Conservation (phyloP, 495 filamentous ascomycete genomes). For the Neurospora sublineolata region DNA sequence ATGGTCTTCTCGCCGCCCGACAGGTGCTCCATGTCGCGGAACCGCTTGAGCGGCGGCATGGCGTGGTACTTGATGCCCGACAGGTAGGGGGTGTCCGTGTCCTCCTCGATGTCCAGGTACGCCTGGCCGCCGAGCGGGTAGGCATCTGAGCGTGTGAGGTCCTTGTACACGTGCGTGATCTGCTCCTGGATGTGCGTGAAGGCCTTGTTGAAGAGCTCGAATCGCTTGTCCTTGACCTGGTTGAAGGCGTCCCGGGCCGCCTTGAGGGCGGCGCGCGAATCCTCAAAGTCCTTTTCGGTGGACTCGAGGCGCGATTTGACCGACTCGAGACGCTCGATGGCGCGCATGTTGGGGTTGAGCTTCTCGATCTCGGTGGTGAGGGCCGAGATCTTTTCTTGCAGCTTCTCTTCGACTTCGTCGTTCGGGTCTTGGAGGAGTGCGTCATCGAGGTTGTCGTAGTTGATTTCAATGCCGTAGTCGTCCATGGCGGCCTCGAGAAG, state of each 20-base stretch:
- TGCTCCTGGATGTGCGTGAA: conserved; percentile 92
- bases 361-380: conserved; percentile 75
- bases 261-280: conserved; percentile 59
- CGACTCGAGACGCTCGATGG: conserved; percentile 79
- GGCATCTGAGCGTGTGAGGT: conserved; percentile 73
- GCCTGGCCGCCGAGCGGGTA: conserved; percentile 89
- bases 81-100: conserved; percentile 76
- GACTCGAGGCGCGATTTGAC: conserved; percentile 73
- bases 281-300: conserved; percentile 82
- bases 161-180: conserved; percentile 87
- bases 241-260: conserved; percentile 74
- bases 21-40: conserved; percentile 97
- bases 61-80: conserved; percentile 95
- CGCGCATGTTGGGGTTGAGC: conserved; percentile 91
- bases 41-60: conserved; percentile 96
- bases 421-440: conserved; percentile 64
- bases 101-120: conserved; percentile 84
- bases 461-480: conserved; percentile 86
- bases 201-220: conserved; percentile 86
- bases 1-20: conserved; percentile 98
- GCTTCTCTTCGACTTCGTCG: conserved; percentile 61
- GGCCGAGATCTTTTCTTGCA: conserved; percentile 64
- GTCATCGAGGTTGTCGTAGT: conserved; percentile 78
- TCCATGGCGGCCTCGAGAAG: conserved; percentile 43
- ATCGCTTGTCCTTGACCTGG: conserved; percentile 66